A percentile compares a stretch with the other conserved stretches of the same genome.
These are phyloP conservation scores for Ceraceosorus guamensis DNA, from an alignment of 1,284 basidiomycete genomes.

Conservation along the genomic window DNA sequence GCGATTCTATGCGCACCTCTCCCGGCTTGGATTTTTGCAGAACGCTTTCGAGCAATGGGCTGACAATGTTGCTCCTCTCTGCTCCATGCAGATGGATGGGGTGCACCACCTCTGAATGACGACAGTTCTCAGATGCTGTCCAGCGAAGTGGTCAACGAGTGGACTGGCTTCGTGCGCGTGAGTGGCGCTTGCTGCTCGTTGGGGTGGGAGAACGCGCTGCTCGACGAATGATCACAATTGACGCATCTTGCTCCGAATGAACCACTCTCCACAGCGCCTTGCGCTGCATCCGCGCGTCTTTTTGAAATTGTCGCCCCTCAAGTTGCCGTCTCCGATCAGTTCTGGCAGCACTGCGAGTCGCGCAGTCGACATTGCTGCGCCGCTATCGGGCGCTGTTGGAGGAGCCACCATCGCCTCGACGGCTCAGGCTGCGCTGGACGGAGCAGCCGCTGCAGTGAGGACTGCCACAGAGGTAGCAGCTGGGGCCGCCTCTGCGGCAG, in stretches of 20 bases:
- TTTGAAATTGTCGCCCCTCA: constrained; percentile 6
- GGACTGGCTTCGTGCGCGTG: constrained; percentile 7
- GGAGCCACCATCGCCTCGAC: background rate
- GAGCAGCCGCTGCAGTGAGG: background rate
- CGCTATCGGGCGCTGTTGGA: background rate
- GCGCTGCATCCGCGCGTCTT: constrained; percentile 6
- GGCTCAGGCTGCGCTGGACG: background rate
- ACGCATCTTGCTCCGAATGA: too few species aligned
- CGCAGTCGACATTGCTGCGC: background rate
- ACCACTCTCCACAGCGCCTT: constrained; percentile 2
- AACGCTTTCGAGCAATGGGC: background rate
- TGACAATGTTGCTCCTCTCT: constrained; percentile 1
- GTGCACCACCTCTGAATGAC: too few species aligned
- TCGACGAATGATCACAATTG: background rate
- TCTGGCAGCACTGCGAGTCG: background rate
- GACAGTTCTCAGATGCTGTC: constrained; percentile 2
- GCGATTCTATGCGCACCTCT: background rate
- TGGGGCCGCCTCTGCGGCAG: background rate
- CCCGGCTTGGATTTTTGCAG: background rate
- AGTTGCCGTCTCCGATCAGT: background rate
- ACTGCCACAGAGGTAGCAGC: constrained; percentile 1
- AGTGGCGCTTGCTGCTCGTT: background rate
- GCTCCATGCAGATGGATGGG: background rate
- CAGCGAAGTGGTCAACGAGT: constrained; percentile 4
- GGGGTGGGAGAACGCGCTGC: background rate